These are phyloP conservation scores for Amanita thiersii DNA, from an alignment of 768 basidiomycete genomes.

Conservation along the genomic window DNA sequence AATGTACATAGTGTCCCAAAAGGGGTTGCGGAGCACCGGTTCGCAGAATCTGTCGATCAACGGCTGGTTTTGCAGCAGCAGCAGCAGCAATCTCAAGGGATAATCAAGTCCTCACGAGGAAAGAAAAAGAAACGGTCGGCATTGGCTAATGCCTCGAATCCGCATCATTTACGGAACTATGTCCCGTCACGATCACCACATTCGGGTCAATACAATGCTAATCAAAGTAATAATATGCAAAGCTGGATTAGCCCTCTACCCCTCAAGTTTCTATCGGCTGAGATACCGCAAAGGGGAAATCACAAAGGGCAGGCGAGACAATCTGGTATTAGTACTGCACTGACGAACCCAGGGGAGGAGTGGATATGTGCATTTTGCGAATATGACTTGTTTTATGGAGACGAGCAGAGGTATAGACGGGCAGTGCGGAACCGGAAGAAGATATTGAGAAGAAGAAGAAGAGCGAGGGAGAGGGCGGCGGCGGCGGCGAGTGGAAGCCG, in stretches of 20 bases:
- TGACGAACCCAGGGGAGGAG: conserved; percentile 67
- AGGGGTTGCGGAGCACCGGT: too few species aligned
- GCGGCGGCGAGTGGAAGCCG: conserved; percentile 28
- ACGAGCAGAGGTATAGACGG: conserved; percentile 53
- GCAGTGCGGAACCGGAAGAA: conserved; percentile 70
- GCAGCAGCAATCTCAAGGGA: neutral
- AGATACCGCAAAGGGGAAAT: conserved; percentile 42
- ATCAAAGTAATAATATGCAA: conserved; percentile 22
- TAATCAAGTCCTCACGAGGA: neutral
- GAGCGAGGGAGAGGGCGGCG: conserved; percentile 68
- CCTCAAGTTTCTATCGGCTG: conserved; percentile 59
- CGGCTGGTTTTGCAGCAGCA: neutral
- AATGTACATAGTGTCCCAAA: neutral
- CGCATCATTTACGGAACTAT: conserved; percentile 93
- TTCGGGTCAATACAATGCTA: conserved; percentile 5
- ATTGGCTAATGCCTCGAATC: conserved; percentile 89
- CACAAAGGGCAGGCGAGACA: conserved; percentile 13
- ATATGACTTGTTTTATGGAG: conserved; percentile 87
- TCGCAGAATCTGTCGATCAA: too few species aligned
- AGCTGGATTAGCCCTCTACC: conserved; percentile 55
- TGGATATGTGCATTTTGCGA: conserved; percentile 96
- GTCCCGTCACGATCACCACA: conserved; percentile 72
- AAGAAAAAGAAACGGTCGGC: conserved; percentile 96
- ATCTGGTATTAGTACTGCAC: conserved; percentile 10
- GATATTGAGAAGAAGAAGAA: conserved; percentile 60